Percentiles rank a stretch among this genome's conserved stretches.
Conservation (phyloP, 2,329 filamentous ascomycete species). For the Fusarium euwallaceae region DNA sequence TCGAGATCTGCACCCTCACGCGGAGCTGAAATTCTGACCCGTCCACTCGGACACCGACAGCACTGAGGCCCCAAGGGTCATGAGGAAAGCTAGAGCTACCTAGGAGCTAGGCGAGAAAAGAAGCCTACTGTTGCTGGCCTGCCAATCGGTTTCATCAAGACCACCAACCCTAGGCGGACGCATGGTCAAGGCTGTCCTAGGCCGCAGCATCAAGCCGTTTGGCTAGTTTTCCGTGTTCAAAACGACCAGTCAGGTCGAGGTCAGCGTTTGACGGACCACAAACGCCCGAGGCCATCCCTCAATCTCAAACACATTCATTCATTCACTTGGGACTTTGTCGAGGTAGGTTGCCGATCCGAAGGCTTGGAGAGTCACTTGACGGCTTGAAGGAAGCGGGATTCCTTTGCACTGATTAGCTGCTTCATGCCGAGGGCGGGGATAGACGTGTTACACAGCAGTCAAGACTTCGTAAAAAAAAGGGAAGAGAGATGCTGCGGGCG, state of each 20-base stretch:
- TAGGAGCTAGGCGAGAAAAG: slow-evolving; percentile 18
- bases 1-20: slow-evolving; percentile 32
- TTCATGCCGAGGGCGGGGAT: slow-evolving; percentile 11
- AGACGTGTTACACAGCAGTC: slow-evolving; percentile 19
- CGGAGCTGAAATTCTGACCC: slow-evolving; percentile 9
- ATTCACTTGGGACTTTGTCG: slow-evolving; percentile 4
- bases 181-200: slow-evolving; percentile 30
- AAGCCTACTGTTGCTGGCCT: slow-evolving; percentile 2
- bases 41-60: slow-evolving; percentile 17
- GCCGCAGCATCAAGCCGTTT: slow-evolving; percentile 29
- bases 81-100: slow-evolving; percentile 27
- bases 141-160: slow-evolving; percentile 18
- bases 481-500: not conserved
- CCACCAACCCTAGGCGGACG: slow-evolving; percentile 15
- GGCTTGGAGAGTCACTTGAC: slow-evolving; percentile 20
- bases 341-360: slow-evolving; percentile 27
- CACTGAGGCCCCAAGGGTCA: slow-evolving; percentile 24
- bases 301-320: slow-evolving; percentile 19
- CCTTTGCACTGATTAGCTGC: slow-evolving; percentile 18
- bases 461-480: slow-evolving; percentile 11
- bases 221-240: slow-evolving; percentile 14
- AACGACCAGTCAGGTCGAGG: slow-evolving; percentile 4
- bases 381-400: slow-evolving; percentile 9
- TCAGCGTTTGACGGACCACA: slow-evolving; percentile 8
- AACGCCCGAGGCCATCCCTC: slow-evolving; percentile 9